phyloP scores from a whole-genome alignment of 768 basidiomycete species.

The Termitomyces sp. region DNA sequence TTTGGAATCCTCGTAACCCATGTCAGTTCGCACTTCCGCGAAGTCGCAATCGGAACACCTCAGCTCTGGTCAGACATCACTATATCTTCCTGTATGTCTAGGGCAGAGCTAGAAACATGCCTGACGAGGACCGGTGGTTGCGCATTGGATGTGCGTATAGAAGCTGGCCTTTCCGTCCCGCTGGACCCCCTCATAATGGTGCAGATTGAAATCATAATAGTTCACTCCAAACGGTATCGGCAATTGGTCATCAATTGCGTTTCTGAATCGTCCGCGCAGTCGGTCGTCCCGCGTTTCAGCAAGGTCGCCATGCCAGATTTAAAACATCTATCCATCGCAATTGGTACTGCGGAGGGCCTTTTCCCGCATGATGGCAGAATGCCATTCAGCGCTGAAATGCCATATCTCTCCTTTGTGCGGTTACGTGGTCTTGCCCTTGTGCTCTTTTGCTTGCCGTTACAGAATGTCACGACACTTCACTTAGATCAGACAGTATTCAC shows the following conservation, averaged over 20 bases:
- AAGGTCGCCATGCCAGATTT: slow-evolving; percentile 25
- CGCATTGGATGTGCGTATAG: slow-evolving; percentile 27
- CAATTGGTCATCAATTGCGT: slow-evolving; percentile 25
- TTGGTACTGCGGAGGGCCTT: slow-evolving; percentile 24
- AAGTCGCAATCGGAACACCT: slow-evolving; percentile 30
- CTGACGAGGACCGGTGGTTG: slow-evolving; percentile 27
- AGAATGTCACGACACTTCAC: slow-evolving; percentile 33
- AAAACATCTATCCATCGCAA: slow-evolving; percentile 31
- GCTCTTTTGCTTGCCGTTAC: slow-evolving; percentile 34
- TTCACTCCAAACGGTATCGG: slow-evolving; percentile 30
- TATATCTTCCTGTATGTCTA: slow-evolving; percentile 15
- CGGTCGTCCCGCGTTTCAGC: slow-evolving; percentile 25
- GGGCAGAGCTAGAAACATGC: slow-evolving; percentile 23
- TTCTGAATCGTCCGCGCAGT: slow-evolving; percentile 19
- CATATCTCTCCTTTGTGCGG: slow-evolving; percentile 31
- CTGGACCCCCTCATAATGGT: slow-evolving; percentile 12
- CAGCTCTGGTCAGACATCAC: slow-evolving; percentile 36
- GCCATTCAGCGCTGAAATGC: slow-evolving; percentile 20
- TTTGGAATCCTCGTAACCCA: slow-evolving; percentile 36
- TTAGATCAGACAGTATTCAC: slow-evolving; percentile 35
- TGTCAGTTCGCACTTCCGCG: slow-evolving; percentile 32
- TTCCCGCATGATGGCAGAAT: slow-evolving; percentile 17
- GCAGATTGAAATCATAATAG: slow-evolving; percentile 25
- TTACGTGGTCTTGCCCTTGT: slow-evolving; percentile 40
- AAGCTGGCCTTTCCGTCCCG: slow-evolving; percentile 9